Base-by-base conservation (phyloP, 306 rosid species). In the Pueraria montana region DNA sequence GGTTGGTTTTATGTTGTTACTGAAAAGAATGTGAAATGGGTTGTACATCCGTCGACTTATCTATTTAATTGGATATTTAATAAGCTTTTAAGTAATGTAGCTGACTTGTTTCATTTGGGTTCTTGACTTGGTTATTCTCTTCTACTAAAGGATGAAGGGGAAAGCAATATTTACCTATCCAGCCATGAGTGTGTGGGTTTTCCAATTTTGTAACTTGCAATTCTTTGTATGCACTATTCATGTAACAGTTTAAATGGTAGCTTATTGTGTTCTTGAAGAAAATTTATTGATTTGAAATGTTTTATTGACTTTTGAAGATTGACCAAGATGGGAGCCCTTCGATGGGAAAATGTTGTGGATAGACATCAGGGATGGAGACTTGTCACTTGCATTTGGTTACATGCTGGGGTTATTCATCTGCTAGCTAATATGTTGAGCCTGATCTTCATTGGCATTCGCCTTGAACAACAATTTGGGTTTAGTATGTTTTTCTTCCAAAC, bases 391-490 rank as follows among this genome's bases (percentile, higher is more conserved):
- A 81, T 92, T 67, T 95, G 99, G 99, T 80, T 92, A 69, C 99
- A 95, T 81, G 99, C 97, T 72, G 99, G 99, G 48, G 52, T 89
- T 36, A 78, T 95, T 77, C 99, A 95, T 75, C 84, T 95, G 74
- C 59, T 83, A n/a, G 92, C 83, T 4, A 95, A 93, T 81, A 93
- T 93, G 99, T 30, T 91, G 62, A 87, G 97, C 80, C 83, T 93
- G 1, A 74, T 93, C 68, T 89, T 93, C 84, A 87, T 93, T 11
- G 98, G 99, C 40, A 92, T 92, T 80, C 97, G 98, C 79, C 86
- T 95, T 16, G 99, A 95, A 74, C 98, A 93, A 36, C 97, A 93
- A 85, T 95, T 95, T n/a, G 99, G 99, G 1, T 93, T 92, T 87
- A 83, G 99, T 93, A 91, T 61, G 85, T 69, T 64, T 16, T 61